A percentile compares a stretch with the other conserved stretches of the same genome.
phyloP scores from a whole-genome alignment of 2,329 filamentous ascomycete genomes.

The Stachybotrys echinatus region DNA sequence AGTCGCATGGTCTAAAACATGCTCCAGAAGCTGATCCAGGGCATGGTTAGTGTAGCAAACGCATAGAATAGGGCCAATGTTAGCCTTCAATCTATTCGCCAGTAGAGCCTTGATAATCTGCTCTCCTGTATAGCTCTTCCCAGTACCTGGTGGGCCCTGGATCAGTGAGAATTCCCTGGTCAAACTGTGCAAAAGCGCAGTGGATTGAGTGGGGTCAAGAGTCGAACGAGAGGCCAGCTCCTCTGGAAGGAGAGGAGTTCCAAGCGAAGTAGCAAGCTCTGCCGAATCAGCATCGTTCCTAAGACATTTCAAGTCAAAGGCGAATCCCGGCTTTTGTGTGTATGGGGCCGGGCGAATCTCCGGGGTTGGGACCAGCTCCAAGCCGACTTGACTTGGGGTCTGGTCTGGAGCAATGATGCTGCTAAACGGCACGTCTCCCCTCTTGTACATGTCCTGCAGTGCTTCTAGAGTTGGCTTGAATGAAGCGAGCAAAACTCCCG shows the following conservation, averaged over 20 bases:
- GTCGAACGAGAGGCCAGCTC: constrained; percentile 27
- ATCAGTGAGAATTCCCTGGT: constrained; percentile 52
- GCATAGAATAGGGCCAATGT: constrained; percentile 44
- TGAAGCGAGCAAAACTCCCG: constrained; percentile 50
- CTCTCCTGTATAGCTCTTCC: constrained; percentile 59
- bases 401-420: constrained; percentile 36
- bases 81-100: constrained; percentile 28
- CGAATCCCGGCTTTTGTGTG: constrained; percentile 39
- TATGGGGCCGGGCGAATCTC: constrained; percentile 26
- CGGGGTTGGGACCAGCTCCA: neutral
- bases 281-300: constrained; percentile 12
- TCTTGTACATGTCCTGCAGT: constrained; percentile 46
- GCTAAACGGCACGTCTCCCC: constrained; percentile 40
- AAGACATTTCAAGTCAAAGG: constrained; percentile 36
- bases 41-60: constrained; percentile 49
- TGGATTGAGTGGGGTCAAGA: constrained; percentile 48
- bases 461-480: constrained; percentile 53
- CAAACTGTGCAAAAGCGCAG: constrained; percentile 48
- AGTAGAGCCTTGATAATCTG: constrained; percentile 53
- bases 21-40: constrained; percentile 53
- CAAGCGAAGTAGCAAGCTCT: constrained; percentile 13
- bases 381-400: no score
- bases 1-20: constrained; percentile 44
- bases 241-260: constrained; percentile 9
- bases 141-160: constrained; percentile 67